Base-by-base conservation (phyloP, 108 stramenopile genomes). In the Skeletonema potamos region DNA sequence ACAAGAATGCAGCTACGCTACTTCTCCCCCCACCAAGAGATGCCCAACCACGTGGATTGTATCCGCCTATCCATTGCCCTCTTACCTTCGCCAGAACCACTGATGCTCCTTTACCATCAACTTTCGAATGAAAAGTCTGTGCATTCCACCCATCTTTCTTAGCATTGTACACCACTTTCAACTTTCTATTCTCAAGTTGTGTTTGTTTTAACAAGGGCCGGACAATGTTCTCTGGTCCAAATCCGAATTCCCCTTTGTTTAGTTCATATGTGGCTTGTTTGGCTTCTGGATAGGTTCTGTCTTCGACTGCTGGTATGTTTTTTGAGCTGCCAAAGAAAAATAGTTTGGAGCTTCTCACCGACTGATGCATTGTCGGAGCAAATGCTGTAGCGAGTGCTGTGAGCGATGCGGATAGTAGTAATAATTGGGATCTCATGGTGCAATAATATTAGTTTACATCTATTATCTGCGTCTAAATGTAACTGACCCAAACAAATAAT, bases 41-140 rank as follows among this genome's bases (percentile, higher is more conserved):
- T 9, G 87, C 81, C 81, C 85, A 86, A 18, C 89, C 89, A 10
- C 82, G 82, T 13, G 89, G 89, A 74, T 90, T 90, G 79, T 90
- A 87, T 29, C 89, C 89, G 15, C 89, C 89, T 20, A 77, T 72
- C 59, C 80, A 65, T 56, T 44, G 51, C 7, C 68, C 76, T 11
- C 51, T 13, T 0, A 74, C 67, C n/a, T 68, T 81, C 0, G 76
- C 85, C 22, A 90, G 30, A 3, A 90, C 79, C 0, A 90, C 76
- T 8, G 85, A 75, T 20, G 89, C 87, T 11, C 89, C 89, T 66
- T 83, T 84, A 2, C 87, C 89, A 73, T 90, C 87, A 27, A 87
- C 87, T 10, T 58, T 66, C 10, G 39, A 30, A 71, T 87, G 87
- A 64, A 90, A 87, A 9, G 65, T 36, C 36, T 46, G 28, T 29